A percentile compares a stretch with the other conserved stretches of the same genome.
These are phyloP conservation scores for Phialophora expanda DNA, from an alignment of 2,329 filamentous ascomycete species.

Conservation along the genomic window DNA sequence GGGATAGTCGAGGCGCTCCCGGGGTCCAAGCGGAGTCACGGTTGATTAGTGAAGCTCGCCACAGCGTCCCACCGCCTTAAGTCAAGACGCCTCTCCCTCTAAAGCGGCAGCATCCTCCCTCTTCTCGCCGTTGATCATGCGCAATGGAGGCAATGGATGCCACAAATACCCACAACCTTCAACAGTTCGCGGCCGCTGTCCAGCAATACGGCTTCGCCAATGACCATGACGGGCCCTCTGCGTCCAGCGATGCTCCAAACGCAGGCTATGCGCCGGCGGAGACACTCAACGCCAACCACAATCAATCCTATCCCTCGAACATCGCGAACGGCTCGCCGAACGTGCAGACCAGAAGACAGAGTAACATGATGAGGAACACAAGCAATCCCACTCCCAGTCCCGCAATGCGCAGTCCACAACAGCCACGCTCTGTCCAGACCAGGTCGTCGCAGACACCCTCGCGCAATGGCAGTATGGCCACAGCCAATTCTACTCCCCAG, in stretches of 20 bases:
- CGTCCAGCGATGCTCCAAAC: slow-evolving; percentile 19
- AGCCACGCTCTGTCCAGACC: slow-evolving; percentile 25
- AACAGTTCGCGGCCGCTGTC: slow-evolving; percentile 27
- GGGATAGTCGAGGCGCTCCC: neutral
- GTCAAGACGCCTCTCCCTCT: slow-evolving; percentile 8
- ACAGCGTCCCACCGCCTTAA: neutral
- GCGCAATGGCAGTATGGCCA: slow-evolving; percentile 13
- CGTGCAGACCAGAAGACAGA: slow-evolving; percentile 22
- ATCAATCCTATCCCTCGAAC: slow-evolving; percentile 25
- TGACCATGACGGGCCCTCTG: slow-evolving; percentile 15
- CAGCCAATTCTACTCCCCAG: slow-evolving; percentile 12
- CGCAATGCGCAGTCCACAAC: slow-evolving; percentile 27
- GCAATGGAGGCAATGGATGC: slow-evolving; percentile 5
- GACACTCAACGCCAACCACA: slow-evolving; percentile 24
- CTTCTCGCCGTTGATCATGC: slow-evolving; percentile 2
- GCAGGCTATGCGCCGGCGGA: slow-evolving; percentile 31
- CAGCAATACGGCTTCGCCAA: slow-evolving; percentile 27
- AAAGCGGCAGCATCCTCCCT: slow-evolving; percentile 12
- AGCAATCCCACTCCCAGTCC: neutral
- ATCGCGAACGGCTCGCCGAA: slow-evolving; percentile 10
- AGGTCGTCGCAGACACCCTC: slow-evolving; percentile 28
- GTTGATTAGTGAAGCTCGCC: neutral
- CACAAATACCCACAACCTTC: slow-evolving; percentile 30
- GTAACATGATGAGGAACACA: slow-evolving; percentile 14
- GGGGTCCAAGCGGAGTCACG: neutral